These are phyloP conservation scores for Filosporella fistucella DNA, from an alignment of 495 filamentous ascomycete genomes.

Conservation along the genomic window DNA sequence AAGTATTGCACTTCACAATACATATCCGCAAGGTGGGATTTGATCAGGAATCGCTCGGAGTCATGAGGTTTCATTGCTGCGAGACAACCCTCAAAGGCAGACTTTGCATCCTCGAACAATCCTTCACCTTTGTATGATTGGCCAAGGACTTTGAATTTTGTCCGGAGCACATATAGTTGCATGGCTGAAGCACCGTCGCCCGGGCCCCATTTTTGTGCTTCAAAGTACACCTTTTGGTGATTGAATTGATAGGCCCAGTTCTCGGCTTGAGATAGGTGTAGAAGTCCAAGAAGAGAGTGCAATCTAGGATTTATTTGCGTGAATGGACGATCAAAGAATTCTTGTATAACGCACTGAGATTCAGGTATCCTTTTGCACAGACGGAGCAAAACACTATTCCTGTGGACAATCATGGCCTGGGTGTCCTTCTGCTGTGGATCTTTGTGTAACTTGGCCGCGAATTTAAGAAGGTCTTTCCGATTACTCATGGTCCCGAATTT, in stretches of 20 bases:
- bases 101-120: neutral
- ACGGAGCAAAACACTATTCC: too few relatives aligned
- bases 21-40: neutral
- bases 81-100: neutral
- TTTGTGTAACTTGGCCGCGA: too few relatives aligned
- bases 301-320: too few relatives aligned
- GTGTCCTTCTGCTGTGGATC: too few relatives aligned
- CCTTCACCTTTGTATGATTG: neutral
- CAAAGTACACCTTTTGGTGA: slow-evolving; percentile 2
- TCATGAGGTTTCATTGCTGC: slow-evolving; percentile 1
- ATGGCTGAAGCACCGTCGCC: neutral
- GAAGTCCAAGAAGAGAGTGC: too few relatives aligned
- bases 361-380: too few relatives aligned
- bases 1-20: neutral
- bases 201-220: slow-evolving; percentile 5
- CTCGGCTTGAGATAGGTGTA: too few relatives aligned
- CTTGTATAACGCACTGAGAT: too few relatives aligned
- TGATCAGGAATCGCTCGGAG: neutral
- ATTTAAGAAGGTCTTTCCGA: too few relatives aligned
- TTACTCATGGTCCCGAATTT: too few relatives aligned
- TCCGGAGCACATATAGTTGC: slow-evolving; percentile 5
- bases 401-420: too few relatives aligned
- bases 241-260: slow-evolving; percentile 4
- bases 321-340: too few relatives aligned
- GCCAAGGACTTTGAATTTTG: slow-evolving; percentile 4